Conservation (phyloP, 2,329 filamentous ascomycete genomes). For the Clonostachys byssicola region DNA sequence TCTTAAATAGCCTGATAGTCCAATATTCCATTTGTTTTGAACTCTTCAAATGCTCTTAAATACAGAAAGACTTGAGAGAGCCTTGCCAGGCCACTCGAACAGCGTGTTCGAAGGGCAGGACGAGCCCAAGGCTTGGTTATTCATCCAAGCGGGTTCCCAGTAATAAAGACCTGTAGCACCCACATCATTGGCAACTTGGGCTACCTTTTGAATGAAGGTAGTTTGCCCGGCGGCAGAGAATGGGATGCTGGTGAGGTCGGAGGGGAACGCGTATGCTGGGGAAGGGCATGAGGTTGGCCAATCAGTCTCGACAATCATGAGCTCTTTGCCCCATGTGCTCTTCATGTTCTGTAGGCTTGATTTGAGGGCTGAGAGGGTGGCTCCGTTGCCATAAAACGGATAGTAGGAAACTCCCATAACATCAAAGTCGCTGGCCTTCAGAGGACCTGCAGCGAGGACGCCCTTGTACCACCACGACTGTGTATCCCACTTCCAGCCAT, state of each 20-base stretch:
- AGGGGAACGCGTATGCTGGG: conserved; percentile 54
- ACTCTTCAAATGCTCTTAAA: conserved; percentile 23
- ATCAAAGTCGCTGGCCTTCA: conserved; percentile 56
- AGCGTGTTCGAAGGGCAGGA: conserved; percentile 62
- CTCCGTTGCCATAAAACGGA: conserved; percentile 61
- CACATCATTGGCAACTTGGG: conserved; percentile 47
- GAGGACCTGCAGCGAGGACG: conserved; percentile 45
- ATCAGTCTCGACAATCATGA: conserved; percentile 67
- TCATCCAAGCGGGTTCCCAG: conserved; percentile 71
- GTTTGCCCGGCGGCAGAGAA: conserved; percentile 60
- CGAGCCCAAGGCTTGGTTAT: conserved; percentile 60
- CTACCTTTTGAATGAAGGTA: conserved; percentile 57
- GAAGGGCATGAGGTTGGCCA: conserved; percentile 63
- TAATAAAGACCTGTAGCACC: conserved; percentile 61
- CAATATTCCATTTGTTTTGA: too few species aligned
- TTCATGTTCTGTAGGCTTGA: conserved; percentile 54
- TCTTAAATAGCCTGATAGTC: too few species aligned
- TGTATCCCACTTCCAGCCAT: conserved; percentile 67
- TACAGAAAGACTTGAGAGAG: conserved; percentile 51
- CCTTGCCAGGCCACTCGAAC: conserved; percentile 50
- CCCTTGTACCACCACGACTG: conserved; percentile 64
- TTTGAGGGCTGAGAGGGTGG: conserved; percentile 54
- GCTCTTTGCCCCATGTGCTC: conserved; percentile 56
- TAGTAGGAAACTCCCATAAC: conserved; percentile 72
- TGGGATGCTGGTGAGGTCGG: conserved; percentile 54